Evolutionary conservation across 345 rosid genomes (phyloP), one percentile per base, ranked within the genome.

Genomic region (Cardamine chenopodiifolia): DNA sequence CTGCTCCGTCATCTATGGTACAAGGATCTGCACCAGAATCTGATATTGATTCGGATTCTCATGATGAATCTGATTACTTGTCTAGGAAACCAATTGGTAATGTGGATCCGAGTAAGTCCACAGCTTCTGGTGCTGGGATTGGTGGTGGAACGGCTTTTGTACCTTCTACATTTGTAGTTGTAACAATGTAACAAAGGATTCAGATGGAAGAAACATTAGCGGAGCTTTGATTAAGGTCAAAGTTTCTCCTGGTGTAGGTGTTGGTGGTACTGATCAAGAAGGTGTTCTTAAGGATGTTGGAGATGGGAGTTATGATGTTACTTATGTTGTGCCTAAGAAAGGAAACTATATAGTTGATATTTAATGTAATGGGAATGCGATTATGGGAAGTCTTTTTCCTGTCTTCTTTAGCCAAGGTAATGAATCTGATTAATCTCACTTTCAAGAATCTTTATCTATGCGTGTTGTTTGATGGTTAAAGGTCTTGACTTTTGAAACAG

Each of bases 131-230:
- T 6, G 87, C 87, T 20, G 99, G 98, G 17, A 85, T 92, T 49
- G 97, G 96, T 1, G 99, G 98, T 15, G 99, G 99, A 42, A 88
- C 98, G 6, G 99, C 99, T 1, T 90, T 97, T 60, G 90, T 91
- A 0, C 87, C 98, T 1, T 86, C 94, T 14, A 86, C 98, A 1
- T 92, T 95, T 59, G 76, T 84, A 80, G 92, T 95, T 28, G 86
- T 83, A 40, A 86, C 97, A 0, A 95, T 28, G 86, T 83, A 40
- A 86, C 97, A 0, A 95, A 92, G 87, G 99, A 95, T 65, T 81
- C 85, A 0, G 97, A 95, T 70, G 99, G 96, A 34, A 87, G 99
- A 76, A 95, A 89, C 73, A 88, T 89, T 5, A 97, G 99, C 4
- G 99, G 94, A 5, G 90, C 91, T 4, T 79, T 81, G 72, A 74